Base-by-base conservation (phyloP, 1,284 basidiomycete species). In the Dichomitus squalens region DNA sequence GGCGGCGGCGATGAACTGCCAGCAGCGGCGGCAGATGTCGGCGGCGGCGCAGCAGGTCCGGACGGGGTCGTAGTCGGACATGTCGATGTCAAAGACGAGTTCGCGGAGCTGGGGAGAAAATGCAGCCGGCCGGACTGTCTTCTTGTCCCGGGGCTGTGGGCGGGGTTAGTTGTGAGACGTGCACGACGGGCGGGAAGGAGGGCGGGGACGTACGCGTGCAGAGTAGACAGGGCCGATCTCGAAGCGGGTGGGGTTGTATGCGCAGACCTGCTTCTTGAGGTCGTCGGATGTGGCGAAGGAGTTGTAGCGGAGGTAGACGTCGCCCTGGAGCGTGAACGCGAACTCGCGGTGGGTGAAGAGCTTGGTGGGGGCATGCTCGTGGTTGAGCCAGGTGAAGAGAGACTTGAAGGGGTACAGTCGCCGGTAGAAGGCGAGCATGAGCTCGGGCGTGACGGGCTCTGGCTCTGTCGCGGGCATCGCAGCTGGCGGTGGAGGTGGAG, bases 51-150 rank as follows among this genome's bases (percentile, higher is more conserved):
- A 99, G 75, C 97, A 99, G 0, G 94, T 98, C 51, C 97, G 88
- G 68, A 99, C 87, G 57, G 90, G 82, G 73, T 99, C 97, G 76
- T 99, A 99, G 76, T 99, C 96, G 16, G 96, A 97, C 96, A 99
- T 98, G 75, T 99, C 96, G 71, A 99, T 98, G 86, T 99, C 97
- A 70, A 99, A 98, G 1, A 99, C 97, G 31, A 99, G 87, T 73
- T 99, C 96, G 61, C 97, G 90, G 58, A 87, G 84, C 25, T 87
- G 75, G 0, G 96, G 95, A 49, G 83, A 81, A 68, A 98, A 90
- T 2, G 85, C 85, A 7, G 86, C 81, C 6, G 90, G 80, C 2
- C 89, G 86, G 36, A 96, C 79, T 0, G 92, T 92, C 71, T 96
- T 97, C 68, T 88, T 91, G 77, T 98, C 96, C 68, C 88, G 84